Base-by-base conservation (phyloP, 495 filamentous ascomycete species). In the Amniculicola lignicola region DNA sequence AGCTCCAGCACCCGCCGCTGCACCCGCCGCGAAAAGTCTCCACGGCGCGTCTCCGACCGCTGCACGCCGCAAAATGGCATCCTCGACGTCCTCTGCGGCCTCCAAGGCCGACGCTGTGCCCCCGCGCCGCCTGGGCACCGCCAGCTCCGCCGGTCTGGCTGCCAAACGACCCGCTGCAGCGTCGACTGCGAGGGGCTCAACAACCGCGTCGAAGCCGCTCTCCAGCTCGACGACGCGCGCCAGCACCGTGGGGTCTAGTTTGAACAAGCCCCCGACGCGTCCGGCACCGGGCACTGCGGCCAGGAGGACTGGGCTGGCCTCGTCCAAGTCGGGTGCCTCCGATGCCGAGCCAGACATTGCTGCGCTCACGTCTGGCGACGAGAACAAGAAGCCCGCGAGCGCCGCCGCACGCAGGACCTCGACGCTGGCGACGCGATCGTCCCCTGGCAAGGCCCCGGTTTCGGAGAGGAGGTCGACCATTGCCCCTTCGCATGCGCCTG, bases 181-280 rank as follows among this genome's bases (percentile, higher is more conserved):
- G 11, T 39, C 27, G 25, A 33, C 57, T n/a, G 18, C 48, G 16
- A 27, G 48, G 47, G 41, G 49, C 24, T 54, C 57, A 1, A 43
- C 57, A 14, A 60, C 50, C 22, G 42, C 57, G 50, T 59, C 56
- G 18, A 40, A 23, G 23, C 38, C 49, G 2, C 43, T 46, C 35
- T 23, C 46, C 2, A 43, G 49, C 40, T 51, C 56, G 27, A 47
- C 55, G 7, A 38, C 31, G 14, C 48, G 61, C 14, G 25, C 51
- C 7, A 21, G 41, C 18, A 47, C 56, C 12, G 29, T 45, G 21
- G 61, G 61, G 29, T 64, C 61, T 0, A 60, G 56, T 19, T 51
- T 64, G 56, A 64, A 57, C 52, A 64, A 64, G 47, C 56, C 61
- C 9, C 61, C 61, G 27, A 60, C 61, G 45, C 61, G 61, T 48